Conservation (phyloP, 331 rosid genomes). For the Quercus lobata region DNA sequence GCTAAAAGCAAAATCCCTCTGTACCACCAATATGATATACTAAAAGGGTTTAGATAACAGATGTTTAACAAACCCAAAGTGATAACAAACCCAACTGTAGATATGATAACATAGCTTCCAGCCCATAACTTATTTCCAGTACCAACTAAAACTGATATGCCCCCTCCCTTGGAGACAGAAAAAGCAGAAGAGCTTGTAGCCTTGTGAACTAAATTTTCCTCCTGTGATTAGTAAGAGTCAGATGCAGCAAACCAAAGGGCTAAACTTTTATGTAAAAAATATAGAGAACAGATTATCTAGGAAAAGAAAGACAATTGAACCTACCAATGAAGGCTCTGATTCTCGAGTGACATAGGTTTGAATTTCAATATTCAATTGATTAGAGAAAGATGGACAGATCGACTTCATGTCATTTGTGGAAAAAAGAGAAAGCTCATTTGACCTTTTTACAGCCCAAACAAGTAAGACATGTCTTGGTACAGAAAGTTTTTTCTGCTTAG, state of each 20-base stretch:
- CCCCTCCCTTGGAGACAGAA: conserved; percentile 34
- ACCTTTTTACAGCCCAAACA: conserved; percentile 84
- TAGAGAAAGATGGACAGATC: conserved; percentile 57
- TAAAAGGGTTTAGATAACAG: conserved; percentile 59
- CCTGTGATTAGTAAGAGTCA: conserved; percentile 44
- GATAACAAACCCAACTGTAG: conserved; percentile 60
- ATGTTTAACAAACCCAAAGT: conserved; percentile 42
- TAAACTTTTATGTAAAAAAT: neutral
- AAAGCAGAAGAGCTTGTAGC: conserved; percentile 37
- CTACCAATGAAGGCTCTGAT: conserved; percentile 76
- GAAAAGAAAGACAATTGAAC: conserved; percentile 20
- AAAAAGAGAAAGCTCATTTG: conserved; percentile 79
- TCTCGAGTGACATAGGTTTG: conserved; percentile 72
- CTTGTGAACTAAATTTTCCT: conserved; percentile 55
- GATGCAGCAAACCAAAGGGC: conserved; percentile 1
- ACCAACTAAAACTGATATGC: conserved; percentile 77
- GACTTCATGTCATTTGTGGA: conserved; percentile 61
- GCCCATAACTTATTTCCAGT: conserved; percentile 85
- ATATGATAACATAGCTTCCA: conserved; percentile 66
- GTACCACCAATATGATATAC: conserved; percentile 72
- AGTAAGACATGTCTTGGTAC: conserved; percentile 54
- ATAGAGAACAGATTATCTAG: neutral
- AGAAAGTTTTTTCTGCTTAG: conserved; percentile 65
- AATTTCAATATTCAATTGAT: conserved; percentile 50
- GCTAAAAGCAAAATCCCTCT: conserved; percentile 62